phyloP scores from a whole-genome alignment of 257 asterid genomes.

The Solanum sejunctum region DNA sequence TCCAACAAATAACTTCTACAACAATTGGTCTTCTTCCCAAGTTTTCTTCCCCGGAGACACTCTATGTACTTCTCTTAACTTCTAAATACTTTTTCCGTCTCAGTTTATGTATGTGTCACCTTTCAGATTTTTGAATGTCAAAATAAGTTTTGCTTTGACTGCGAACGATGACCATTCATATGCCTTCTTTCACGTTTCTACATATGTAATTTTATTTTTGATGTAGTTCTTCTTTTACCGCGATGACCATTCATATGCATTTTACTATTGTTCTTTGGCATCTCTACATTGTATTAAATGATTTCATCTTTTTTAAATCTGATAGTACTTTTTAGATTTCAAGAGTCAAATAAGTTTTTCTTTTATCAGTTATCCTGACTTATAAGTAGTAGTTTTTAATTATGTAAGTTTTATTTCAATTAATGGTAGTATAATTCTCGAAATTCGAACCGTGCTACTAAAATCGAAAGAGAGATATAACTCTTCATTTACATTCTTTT shows the following conservation, averaged over 20 bases:
- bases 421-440: not conserved
- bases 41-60: conserved; percentile 42
- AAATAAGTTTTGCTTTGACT: not conserved
- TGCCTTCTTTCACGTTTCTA: not conserved
- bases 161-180: not conserved
- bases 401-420: no score
- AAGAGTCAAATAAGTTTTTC: not conserved
- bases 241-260: no score
- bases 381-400: no score
- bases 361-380: no score
- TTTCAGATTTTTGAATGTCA: not conserved
- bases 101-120: not conserved
- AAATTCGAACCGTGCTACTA: not conserved
- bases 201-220: no score
- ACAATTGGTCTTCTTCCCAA: conserved; percentile 52
- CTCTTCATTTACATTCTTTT: not conserved
- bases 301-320: no score
- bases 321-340: not conserved
- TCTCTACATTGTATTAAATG: no score
- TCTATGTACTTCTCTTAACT: conserved; percentile 24
- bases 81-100: not conserved
- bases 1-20: conserved; percentile 33
- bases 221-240: no score
- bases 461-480: not conserved
- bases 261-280: no score